Evolutionary conservation across 2,329 filamentous ascomycete species (phyloP).

Genomic region (Fusarium dimerum): DNA sequence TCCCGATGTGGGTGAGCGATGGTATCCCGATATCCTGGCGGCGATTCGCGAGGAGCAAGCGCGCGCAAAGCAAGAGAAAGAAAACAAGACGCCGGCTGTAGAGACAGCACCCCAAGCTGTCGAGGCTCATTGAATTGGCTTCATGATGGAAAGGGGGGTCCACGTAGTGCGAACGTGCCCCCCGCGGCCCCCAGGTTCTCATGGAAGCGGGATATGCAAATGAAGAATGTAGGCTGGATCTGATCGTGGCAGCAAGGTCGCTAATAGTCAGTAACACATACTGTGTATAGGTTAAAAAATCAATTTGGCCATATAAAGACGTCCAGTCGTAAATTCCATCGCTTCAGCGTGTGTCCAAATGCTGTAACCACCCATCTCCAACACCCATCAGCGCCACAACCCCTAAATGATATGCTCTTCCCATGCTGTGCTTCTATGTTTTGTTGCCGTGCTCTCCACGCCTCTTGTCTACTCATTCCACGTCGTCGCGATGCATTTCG

Average conservation of each 20-base stretch:
- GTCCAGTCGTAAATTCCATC: slow-evolving; percentile 18
- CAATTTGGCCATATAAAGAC: slow-evolving; percentile 14
- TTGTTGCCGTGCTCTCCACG: slow-evolving; percentile 17
- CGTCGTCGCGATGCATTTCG: slow-evolving; percentile 4
- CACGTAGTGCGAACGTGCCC: not conserved
- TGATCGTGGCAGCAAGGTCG: not conserved
- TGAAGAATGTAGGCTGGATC: not conserved
- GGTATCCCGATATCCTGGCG: slow-evolving; percentile 67
- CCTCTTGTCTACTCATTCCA: slow-evolving; percentile 2
- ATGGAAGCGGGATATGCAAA: not conserved
- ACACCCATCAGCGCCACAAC: slow-evolving; percentile 11
- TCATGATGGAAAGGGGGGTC: not conserved
- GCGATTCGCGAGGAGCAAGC: slow-evolving; percentile 61
- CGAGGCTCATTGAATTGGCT: slow-evolving; percentile 32
- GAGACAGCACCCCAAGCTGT: slow-evolving; percentile 27
- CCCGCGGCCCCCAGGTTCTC: not conserved
- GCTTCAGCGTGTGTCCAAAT: slow-evolving; percentile 4
- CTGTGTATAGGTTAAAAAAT: not conserved
- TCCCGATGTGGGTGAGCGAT: slow-evolving; percentile 81
- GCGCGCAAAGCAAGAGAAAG: slow-evolving; percentile 36
- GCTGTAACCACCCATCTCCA: slow-evolving; percentile 1
- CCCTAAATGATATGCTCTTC: slow-evolving; percentile 5
- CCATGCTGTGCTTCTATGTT: slow-evolving; percentile 12
- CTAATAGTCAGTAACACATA: not conserved
- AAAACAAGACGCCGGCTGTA: slow-evolving; percentile 18